These are phyloP conservation scores for Sisymbrium irio DNA, from an alignment of 345 rosid genomes.

Conservation along the genomic window DNA sequence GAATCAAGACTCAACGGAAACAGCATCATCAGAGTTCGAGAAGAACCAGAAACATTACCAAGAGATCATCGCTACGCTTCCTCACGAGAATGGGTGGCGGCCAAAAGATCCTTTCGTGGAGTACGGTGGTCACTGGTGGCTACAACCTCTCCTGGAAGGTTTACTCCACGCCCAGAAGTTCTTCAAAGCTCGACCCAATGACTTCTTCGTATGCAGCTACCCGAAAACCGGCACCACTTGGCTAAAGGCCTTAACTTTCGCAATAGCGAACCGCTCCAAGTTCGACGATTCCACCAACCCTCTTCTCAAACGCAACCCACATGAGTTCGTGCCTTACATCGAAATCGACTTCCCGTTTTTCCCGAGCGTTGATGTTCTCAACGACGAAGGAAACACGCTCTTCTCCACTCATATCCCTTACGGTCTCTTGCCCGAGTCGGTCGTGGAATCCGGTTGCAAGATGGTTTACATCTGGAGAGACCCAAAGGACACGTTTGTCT, in stretches of 20 bases:
- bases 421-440: slow-evolving; percentile 27
- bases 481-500: slow-evolving; percentile 35
- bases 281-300: slow-evolving; percentile 26
- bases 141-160: slow-evolving; percentile 31
- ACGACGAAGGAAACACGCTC: slow-evolving; percentile 30
- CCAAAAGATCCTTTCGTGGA: slow-evolving; percentile 19
- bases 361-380: slow-evolving; percentile 31
- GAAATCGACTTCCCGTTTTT: slow-evolving; percentile 36
- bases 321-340: slow-evolving; percentile 39
- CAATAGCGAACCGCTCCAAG: slow-evolving; percentile 25
- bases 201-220: slow-evolving; percentile 36
- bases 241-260: slow-evolving; percentile 38
- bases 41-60: slow-evolving; percentile 30
- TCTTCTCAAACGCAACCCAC: slow-evolving; percentile 33
- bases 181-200: slow-evolving; percentile 29
- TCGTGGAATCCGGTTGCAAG: slow-evolving; percentile 11
- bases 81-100: slow-evolving; percentile 30
- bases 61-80: slow-evolving; percentile 30
- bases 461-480: slow-evolving; percentile 40
- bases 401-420: slow-evolving; percentile 37
- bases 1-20: background rate
- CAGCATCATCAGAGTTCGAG: slow-evolving; percentile 25
- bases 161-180: slow-evolving; percentile 25
- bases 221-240: slow-evolving; percentile 42
- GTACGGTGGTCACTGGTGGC: slow-evolving; percentile 38